Conservation (phyloP, 2,329 filamentous ascomycete species). For the Rhinocladiella similis region DNA sequence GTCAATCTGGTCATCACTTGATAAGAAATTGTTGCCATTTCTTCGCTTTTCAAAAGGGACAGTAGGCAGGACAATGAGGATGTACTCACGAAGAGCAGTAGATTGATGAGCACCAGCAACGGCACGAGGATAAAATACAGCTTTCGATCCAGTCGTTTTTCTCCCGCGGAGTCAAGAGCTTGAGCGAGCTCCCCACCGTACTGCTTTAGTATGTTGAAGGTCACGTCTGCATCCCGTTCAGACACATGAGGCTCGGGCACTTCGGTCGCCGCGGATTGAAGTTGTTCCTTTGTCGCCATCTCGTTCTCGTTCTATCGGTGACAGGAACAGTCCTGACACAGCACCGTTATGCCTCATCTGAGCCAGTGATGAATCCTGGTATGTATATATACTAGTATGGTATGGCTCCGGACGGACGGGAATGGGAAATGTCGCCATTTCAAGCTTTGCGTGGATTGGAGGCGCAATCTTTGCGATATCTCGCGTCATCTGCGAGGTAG, state of each 20-base stretch:
- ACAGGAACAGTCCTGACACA: no score
- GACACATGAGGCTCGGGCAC: conserved; percentile 5
- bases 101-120: conserved; percentile 3
- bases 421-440: not conserved
- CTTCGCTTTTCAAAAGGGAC: no score
- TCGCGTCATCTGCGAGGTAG: not conserved
- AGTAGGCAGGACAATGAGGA: not conserved
- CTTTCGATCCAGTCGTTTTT: conserved; percentile 1
- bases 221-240: conserved; percentile 9
- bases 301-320: not conserved
- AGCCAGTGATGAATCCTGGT: no score
- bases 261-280: not conserved
- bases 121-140: conserved; percentile 6
- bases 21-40: not conserved
- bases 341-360: no score
- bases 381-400: not conserved
- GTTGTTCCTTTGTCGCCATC: not conserved
- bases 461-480: not conserved
- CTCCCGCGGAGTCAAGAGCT: not conserved
- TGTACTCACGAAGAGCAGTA: conserved; percentile 1
- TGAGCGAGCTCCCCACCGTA: not conserved
- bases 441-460: not conserved
- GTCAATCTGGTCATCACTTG: conserved; percentile 34
- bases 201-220: not conserved
- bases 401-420: not conserved